Base-by-base conservation (phyloP, 2,329 filamentous ascomycete species). In the Ceratocystis alfenasii region DNA sequence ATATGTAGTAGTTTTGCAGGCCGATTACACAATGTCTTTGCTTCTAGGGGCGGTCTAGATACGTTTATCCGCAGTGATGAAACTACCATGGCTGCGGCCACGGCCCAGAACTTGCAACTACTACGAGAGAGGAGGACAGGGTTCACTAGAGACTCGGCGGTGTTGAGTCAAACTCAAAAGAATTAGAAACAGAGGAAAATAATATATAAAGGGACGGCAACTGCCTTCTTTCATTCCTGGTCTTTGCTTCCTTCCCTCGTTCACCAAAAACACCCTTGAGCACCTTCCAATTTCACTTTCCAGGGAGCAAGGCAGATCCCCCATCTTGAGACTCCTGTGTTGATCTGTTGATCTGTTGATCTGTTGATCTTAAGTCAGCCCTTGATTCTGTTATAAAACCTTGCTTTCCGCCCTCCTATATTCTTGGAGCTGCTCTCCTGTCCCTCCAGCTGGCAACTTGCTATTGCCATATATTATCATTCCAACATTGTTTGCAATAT, bases 401-500 rank as follows among this genome's bases (percentile, higher is more conserved):
- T 6, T 20, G n/a, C 6, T 10, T 50, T 46, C n/a, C 12, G 12
- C 62, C 45, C 20, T 46, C 60, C n/a, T 22, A 8, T 63, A 8
- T 30, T 30, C 41, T 30, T 36, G 15, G 12, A 22, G 22, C 28
- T 30, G 12, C 3, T 5, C 28, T 15, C 4, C 55, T n/a, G 20
- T 48, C 48, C 15, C n/a, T 66, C 17, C 1, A 28, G 22, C 3
- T 5, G 10, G 22, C 20, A 20, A 2, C 36, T 15, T 12, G 46
- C 2, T 59, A 33, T 22, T 4, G 1, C 1, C 12, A 2, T 62
- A n/a, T 28, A 25, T 41, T 10, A 8, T 55, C 25, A 55, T 55
- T 64, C 45, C 12, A n/a, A 15, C 2, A 50, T 33, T 63, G 3
- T 63, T 60, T 28, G 30, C 30, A 64, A 44, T 55, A 64, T 65